Base-by-base conservation (phyloP, 306 rosid species). In the Medicago lupulina region DNA sequence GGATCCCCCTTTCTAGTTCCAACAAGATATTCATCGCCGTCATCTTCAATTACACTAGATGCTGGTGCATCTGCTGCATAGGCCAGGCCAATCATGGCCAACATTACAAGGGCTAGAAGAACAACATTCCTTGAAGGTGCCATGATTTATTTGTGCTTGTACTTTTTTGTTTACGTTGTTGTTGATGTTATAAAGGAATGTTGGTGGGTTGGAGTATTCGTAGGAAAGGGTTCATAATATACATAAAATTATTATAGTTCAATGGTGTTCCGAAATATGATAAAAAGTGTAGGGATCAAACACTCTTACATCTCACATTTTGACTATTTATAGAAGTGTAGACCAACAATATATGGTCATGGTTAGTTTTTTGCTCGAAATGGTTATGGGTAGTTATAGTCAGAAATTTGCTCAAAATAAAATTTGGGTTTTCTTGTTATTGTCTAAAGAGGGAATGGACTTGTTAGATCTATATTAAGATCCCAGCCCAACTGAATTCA, bases 51-150 rank as follows among this genome's bases (percentile, higher is more conserved):
- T 64, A 81, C 2, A 49, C 60, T 6, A 1, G 64, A 36, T 50
- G 4, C 53, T 1, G 86, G 38, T 9, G 82, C 13, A 0, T 54
- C 68, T 5, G 76, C 57, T 1, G 87, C 89, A 14, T n/a, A 70
- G 1, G 71, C n/a, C 6, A 66, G 28, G 17, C 71, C 71, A 66
- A 66, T 66, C 51, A 88, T 12, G 84, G 80, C 87, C 38, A 89
- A 79, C 51, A 87, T 63, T 47, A 81, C 71, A 1, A 92, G 73
- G 53, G 77, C 87, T 4, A 83, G 46, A 76, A 84, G 47, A 40
- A 74, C 59, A 50, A 83, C 51, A 7, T 49, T 80, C n/a, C 86
- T 70, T 53, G 86, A 84, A 67, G 88, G 88, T 41, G 88, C 88
- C 97, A 92, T 91, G 38, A 4, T 34, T 34, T 34, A 5, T 34